Percentiles rank a stretch among this genome's conserved stretches.
Conservation (phyloP, 2,329 filamentous ascomycete species). For the Calycina herbarum region DNA sequence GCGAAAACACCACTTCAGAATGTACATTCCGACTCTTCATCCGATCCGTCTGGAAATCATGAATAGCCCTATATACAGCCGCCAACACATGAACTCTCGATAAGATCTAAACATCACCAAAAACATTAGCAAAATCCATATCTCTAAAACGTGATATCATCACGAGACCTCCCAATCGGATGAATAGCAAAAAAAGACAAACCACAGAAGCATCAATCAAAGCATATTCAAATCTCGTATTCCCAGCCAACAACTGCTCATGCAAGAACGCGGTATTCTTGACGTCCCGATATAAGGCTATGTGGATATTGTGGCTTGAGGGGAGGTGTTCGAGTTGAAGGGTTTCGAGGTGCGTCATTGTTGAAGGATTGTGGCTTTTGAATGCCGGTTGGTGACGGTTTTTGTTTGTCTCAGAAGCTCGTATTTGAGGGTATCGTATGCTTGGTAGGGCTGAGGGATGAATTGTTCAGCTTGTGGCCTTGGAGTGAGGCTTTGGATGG, state of each 20-base stretch:
- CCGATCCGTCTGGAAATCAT: slow-evolving; percentile 43
- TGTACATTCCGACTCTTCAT: slow-evolving; percentile 54
- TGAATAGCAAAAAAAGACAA: slow-evolving; percentile 37
- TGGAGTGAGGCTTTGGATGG: too few relatives aligned
- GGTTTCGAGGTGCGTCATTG: slow-evolving; percentile 49
- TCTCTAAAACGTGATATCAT: slow-evolving; percentile 21
- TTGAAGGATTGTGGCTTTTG: slow-evolving; percentile 1
- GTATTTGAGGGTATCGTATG: too few relatives aligned
- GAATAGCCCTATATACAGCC: slow-evolving; percentile 51
- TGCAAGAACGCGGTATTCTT: slow-evolving; percentile 77
- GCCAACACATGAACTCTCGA: slow-evolving; percentile 49
- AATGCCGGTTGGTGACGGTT: too few relatives aligned
- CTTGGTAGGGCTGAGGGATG: too few relatives aligned
- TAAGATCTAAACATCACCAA: slow-evolving; percentile 42
- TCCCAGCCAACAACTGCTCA: slow-evolving; percentile 80
- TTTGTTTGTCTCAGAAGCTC: too few relatives aligned
- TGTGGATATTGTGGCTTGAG: slow-evolving; percentile 63
- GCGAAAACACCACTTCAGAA: slow-evolving; percentile 55
- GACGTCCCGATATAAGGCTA: slow-evolving; percentile 74
- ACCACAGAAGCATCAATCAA: slow-evolving; percentile 85
- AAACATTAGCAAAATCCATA: slow-evolving; percentile 5
- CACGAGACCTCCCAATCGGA: background rate
- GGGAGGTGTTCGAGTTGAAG: slow-evolving; percentile 77
- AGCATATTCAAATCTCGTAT: slow-evolving; percentile 86
- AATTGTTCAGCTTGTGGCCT: too few relatives aligned